Evolutionary conservation across 164 flowering plant species (phyloP).

Genomic region (Vitis vinifera): DNA sequence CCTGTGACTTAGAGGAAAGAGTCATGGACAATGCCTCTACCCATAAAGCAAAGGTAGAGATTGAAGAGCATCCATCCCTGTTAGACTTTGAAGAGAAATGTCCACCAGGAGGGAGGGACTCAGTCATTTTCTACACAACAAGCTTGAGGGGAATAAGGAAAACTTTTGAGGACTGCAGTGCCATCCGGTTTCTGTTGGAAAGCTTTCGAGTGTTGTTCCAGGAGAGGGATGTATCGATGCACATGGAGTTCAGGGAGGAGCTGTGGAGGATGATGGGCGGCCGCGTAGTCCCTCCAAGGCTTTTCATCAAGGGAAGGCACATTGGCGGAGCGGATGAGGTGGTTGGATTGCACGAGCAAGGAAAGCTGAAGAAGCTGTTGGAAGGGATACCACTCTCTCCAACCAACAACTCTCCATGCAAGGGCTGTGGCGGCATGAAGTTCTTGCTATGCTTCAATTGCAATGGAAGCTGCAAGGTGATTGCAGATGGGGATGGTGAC

Average conservation of each 20-base stretch:
- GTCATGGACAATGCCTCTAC: too few relatives aligned
- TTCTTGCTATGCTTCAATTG: conserved; percentile 66
- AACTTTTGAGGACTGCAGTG: conserved; percentile 72
- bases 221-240: conserved; percentile 86
- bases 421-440: conserved; percentile 47
- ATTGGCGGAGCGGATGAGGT: conserved; percentile 85
- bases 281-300: conserved; percentile 68
- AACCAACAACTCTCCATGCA: conserved; percentile 30
- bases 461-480: conserved; percentile 64
- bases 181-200: conserved; percentile 51
- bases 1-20: too few relatives aligned
- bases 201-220: conserved; percentile 44
- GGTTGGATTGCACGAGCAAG: conserved; percentile 68
- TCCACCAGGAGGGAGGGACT: conserved; percentile 69
- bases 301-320: conserved; percentile 76
- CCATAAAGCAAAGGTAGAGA: conserved; percentile 20
- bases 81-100: conserved; percentile 57
- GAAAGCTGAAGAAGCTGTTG: conserved; percentile 56
- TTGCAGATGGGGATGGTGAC: conserved; percentile 19
- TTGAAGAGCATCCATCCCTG: conserved; percentile 27
- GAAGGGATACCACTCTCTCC: conserved; percentile 44
- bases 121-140: conserved; percentile 72
- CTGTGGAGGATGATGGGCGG: conserved; percentile 60
- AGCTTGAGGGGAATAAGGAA: conserved; percentile 74
- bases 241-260: conserved; percentile 70